Evolutionary conservation across 805 yeast genomes (phyloP), one percentile per base, ranked within the genome.

Genomic region (Kuraishia molischiana): DNA sequence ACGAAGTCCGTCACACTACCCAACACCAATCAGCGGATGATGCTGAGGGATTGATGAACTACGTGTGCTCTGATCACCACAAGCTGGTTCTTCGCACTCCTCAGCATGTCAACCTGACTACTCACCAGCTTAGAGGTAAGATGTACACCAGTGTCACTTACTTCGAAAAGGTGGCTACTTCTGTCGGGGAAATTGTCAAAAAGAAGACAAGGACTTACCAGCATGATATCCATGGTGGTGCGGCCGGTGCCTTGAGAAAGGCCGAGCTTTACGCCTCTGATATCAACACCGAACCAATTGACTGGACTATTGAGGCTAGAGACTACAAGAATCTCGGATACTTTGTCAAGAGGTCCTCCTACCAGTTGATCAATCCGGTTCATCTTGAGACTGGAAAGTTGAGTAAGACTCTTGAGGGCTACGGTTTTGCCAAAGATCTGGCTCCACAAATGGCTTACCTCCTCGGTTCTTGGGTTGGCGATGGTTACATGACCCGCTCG

Each of bases 401-500:
- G 14, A 51, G 53, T 24, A 39, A 50, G 19, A 43, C 38, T 24
- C 40, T 67, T n/a, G 54, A 44, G 29, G 36, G 35, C 5, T 19
- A 31, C 2, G 58, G 53, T 31, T 44, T 33, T 30, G 8, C 26
- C 26, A 22, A 22, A 22, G 43, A 40, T n/a, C 34, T 40, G 5
- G 26, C 45, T n/a, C 44, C 55, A 5, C 42, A 54, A 32, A 44
- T 59, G 45, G 64, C 69, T 37, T 66, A 65, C 53, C 44, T 65
- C 32, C 40, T 63, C 20, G 73, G 74, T 43, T 41, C 54, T 9
- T 66, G 67, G 69, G 48, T 55, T 39, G 72, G 65, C 37, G 48
- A 49, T 44, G 67, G 64, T 37, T 43, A 50, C 9, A 45, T 51
- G 9, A 48, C 50, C 17, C 44, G 52, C 20, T 48, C 47, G 24